phyloP scores from a whole-genome alignment of 108 stramenopile genomes.

The Nannochloropsis salina region DNA sequence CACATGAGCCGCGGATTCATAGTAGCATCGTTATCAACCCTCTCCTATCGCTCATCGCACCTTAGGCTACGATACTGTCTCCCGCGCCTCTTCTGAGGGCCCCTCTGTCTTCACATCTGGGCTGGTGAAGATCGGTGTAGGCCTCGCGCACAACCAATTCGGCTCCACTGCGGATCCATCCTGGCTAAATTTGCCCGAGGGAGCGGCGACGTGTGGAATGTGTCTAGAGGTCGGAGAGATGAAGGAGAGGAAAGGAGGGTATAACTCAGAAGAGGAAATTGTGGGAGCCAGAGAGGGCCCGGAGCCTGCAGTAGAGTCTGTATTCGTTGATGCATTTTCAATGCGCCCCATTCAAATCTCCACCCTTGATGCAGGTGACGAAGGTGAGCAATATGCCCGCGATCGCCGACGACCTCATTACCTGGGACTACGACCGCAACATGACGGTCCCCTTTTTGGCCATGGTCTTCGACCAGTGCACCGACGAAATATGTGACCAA shows the following conservation, averaged over 20 bases:
- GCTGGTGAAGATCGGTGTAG: not conserved
- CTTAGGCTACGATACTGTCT: not conserved
- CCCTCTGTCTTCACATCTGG: not conserved
- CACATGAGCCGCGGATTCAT: too few relatives aligned
- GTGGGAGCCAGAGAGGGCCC: not conserved
- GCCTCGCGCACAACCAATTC: not conserved
- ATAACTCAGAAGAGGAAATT: not conserved
- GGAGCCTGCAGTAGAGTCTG: not conserved
- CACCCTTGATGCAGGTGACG: not conserved
- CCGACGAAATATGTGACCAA: not conserved
- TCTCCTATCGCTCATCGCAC: not conserved
- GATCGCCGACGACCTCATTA: not conserved
- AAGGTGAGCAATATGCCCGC: not conserved
- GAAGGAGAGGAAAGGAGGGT: not conserved
- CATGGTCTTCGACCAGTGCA: slow-evolving; percentile 1
- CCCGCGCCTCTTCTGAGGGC: not conserved
- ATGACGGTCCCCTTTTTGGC: not conserved
- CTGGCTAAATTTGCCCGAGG: not conserved
- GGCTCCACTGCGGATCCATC: not conserved
- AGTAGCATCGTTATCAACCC: not conserved
- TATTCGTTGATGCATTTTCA: not conserved
- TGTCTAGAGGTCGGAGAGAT: not conserved
- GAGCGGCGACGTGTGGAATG: not conserved
- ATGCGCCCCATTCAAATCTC: not conserved
- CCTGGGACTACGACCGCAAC: not conserved